phyloP scores from a whole-genome alignment of 192 early-diverging fungal species.

The Ambispora gerdemannii region DNA sequence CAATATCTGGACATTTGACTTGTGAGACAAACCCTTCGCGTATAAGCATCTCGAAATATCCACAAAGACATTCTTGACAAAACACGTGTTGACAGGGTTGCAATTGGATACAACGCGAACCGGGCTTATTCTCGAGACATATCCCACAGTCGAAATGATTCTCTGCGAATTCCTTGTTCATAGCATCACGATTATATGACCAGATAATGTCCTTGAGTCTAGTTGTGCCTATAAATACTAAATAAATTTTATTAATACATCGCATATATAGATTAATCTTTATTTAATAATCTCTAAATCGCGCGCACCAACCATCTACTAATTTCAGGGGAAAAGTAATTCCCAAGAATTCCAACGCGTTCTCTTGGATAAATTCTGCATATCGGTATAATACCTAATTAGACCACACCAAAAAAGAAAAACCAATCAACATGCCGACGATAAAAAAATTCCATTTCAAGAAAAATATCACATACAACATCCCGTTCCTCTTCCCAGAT shows the following conservation, averaged over 20 bases:
- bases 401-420: neutral
- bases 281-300: too few species aligned
- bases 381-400: slow-evolving; percentile 16
- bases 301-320: slow-evolving; percentile 13
- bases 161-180: slow-evolving; percentile 16
- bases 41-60: slow-evolving; percentile 36
- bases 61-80: slow-evolving; percentile 30
- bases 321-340: slow-evolving; percentile 12
- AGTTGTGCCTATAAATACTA: neutral
- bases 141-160: slow-evolving; percentile 33
- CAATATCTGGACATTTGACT: slow-evolving; percentile 35
- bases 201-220: slow-evolving; percentile 20
- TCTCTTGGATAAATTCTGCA: slow-evolving; percentile 24
- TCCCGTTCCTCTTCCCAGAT: slow-evolving; percentile 33
- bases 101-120: slow-evolving; percentile 28
- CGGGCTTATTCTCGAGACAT: slow-evolving; percentile 35
- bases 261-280: too few species aligned
- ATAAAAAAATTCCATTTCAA: neutral
- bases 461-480: slow-evolving; percentile 22
- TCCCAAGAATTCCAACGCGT: slow-evolving; percentile 15
- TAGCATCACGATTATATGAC: slow-evolving; percentile 20
- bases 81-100: slow-evolving; percentile 33
- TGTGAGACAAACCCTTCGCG: slow-evolving; percentile 32
- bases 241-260: neutral
- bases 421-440: neutral